phyloP scores from a whole-genome alignment of 805 yeast species.

The Dipodascus geniculatus region DNA sequence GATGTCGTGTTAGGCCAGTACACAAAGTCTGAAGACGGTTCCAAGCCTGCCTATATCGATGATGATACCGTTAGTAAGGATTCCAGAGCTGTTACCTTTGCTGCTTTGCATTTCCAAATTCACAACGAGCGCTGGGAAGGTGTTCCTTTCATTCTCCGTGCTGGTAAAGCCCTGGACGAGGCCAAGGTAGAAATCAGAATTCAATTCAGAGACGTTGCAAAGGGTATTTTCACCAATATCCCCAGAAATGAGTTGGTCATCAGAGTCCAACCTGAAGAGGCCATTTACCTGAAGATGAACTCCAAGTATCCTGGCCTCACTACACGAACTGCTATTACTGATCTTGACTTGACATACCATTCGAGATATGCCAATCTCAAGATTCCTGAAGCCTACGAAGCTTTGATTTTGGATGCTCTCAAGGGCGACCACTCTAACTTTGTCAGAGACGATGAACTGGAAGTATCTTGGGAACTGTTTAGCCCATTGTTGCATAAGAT shows the following conservation, averaged over 20 bases:
- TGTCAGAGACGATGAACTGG: slow-evolving; percentile 96
- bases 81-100: slow-evolving; percentile 86
- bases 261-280: slow-evolving; percentile 90
- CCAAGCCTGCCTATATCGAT: slow-evolving; percentile 82
- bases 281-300: slow-evolving; percentile 86
- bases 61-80: slow-evolving; percentile 77
- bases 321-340: slow-evolving; percentile 72
- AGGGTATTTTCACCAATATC: slow-evolving; percentile 69
- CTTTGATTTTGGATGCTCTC: slow-evolving; percentile 81
- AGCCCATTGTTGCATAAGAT: slow-evolving; percentile 79
- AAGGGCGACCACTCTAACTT: slow-evolving; percentile 94
- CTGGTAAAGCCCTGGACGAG: slow-evolving; percentile 94
- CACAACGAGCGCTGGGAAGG: slow-evolving; percentile 97
- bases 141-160: slow-evolving; percentile 89
- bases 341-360: slow-evolving; percentile 78
- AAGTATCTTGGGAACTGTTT: slow-evolving; percentile 83
- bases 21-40: slow-evolving; percentile 69
- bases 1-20: slow-evolving; percentile 85
- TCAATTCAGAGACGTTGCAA: slow-evolving; percentile 79
- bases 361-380: slow-evolving; percentile 75
- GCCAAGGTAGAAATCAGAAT: slow-evolving; percentile 91
- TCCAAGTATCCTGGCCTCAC: slow-evolving; percentile 89
- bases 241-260: slow-evolving; percentile 89
- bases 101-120: slow-evolving; percentile 70
- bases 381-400: slow-evolving; percentile 97